Conservation (phyloP, 495 filamentous ascomycete species). For the Hypoxylon lienhwacheense region DNA sequence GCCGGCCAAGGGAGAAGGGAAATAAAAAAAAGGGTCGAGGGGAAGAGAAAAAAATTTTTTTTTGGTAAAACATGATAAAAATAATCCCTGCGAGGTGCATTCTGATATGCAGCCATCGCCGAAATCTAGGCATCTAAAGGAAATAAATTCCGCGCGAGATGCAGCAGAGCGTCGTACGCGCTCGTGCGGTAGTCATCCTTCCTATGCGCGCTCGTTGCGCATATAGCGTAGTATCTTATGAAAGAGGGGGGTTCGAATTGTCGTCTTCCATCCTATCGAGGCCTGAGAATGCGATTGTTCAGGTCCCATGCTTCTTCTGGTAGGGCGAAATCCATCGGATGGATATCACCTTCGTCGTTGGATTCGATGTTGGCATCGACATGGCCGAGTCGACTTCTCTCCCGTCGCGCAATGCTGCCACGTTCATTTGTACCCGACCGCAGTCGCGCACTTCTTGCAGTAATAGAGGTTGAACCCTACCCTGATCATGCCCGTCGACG, state of each 20-base stretch:
- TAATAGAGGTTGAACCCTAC: constrained; percentile 81
- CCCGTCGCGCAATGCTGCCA: not conserved
- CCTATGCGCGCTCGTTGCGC: constrained; percentile 1
- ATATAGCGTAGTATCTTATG: constrained; percentile 1
- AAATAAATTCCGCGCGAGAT: constrained; percentile 15
- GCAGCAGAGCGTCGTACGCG: constrained; percentile 20
- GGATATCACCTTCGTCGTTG: too few species aligned
- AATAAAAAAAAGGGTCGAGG: not conserved
- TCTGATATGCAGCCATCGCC: constrained; percentile 21
- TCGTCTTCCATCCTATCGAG: constrained; percentile 11
- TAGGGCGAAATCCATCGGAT: constrained; percentile 10
- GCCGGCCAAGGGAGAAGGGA: not conserved
- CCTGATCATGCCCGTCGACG: constrained; percentile 60
- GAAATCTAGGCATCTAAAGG: constrained; percentile 16
- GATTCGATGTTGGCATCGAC: not conserved
- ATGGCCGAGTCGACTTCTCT: constrained; percentile 1
- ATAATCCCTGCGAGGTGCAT: constrained; percentile 2
- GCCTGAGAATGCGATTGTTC: constrained; percentile 19
- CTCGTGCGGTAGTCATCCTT: constrained; percentile 5
- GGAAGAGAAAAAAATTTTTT: constrained; percentile 2
- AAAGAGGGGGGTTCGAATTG: constrained; percentile 9
- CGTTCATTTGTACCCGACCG: constrained; percentile 69
- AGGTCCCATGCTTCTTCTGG: constrained; percentile 7
- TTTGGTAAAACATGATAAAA: not conserved
- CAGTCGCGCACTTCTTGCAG: constrained; percentile 70